These are phyloP conservation scores for Rhynchosporium agropyri DNA, from an alignment of 2,329 filamentous ascomycete species.

Conservation along the genomic window DNA sequence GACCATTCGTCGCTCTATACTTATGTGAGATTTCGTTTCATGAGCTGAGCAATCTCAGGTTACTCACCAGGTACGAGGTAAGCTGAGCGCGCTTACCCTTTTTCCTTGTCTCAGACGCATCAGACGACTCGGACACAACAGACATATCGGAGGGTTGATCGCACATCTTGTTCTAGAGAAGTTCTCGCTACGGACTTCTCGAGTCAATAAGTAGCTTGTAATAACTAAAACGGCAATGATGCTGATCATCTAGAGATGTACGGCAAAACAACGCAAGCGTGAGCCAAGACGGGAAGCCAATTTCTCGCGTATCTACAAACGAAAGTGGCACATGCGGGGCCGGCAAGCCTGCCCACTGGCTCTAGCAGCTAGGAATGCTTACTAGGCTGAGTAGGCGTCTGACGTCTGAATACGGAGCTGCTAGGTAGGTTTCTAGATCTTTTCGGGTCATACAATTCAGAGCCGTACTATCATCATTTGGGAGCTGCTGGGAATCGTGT, in stretches of 20 bases:
- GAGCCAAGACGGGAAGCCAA: constrained; percentile 9
- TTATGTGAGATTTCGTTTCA: neutral
- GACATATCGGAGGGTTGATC: neutral
- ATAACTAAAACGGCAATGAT: neutral
- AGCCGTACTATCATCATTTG: too few relatives aligned
- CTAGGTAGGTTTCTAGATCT: too few relatives aligned
- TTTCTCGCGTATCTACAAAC: neutral
- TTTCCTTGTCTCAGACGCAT: constrained; percentile 14
- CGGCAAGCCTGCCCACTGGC: neutral
- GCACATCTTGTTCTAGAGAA: neutral
- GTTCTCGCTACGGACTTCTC: neutral
- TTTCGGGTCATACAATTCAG: too few relatives aligned
- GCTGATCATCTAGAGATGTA: constrained; percentile 10
- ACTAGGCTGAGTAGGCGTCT: too few relatives aligned
- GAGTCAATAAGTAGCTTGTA: neutral
- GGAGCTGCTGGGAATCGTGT: too few relatives aligned
- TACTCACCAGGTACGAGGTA: constrained; percentile 14
- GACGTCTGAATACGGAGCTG: too few relatives aligned
- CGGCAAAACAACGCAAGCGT: neutral
- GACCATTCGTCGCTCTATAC: constrained; percentile 2
- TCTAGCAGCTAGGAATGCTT: too few relatives aligned
- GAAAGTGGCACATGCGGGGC: neutral
- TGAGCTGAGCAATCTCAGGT: neutral
- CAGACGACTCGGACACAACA: constrained; percentile 7
- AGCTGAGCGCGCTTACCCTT: constrained; percentile 10